Evolutionary conservation across 2,329 filamentous ascomycete genomes (phyloP).

Genomic region (Cordyceps tenuipes): DNA sequence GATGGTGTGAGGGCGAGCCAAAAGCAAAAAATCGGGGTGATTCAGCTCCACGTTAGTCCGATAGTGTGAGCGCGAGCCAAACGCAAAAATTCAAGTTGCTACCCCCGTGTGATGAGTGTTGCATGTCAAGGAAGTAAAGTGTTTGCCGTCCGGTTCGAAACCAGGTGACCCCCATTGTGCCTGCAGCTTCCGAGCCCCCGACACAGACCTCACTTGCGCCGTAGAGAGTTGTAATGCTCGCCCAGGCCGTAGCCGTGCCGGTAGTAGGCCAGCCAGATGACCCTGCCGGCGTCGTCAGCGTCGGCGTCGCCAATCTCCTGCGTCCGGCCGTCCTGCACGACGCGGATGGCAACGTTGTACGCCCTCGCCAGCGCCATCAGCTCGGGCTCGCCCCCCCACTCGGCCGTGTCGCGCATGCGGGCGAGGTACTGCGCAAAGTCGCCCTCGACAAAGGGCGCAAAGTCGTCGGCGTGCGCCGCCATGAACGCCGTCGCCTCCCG

Average conservation of each 20-base stretch:
- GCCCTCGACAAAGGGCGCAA: slow-evolving; percentile 75
- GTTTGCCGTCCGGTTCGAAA: too few species aligned
- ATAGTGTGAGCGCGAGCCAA: too few species aligned
- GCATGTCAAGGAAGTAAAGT: too few species aligned
- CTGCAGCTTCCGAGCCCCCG: too few species aligned
- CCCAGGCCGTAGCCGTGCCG: slow-evolving; percentile 87
- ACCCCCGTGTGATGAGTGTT: too few species aligned
- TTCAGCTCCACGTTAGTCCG: too few species aligned
- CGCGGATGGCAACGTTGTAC: slow-evolving; percentile 72
- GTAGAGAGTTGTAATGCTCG: slow-evolving; percentile 93
- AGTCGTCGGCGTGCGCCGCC: slow-evolving; percentile 63
- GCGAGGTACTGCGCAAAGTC: slow-evolving; percentile 60
- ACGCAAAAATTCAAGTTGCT: too few species aligned
- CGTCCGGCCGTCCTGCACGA: slow-evolving; percentile 75
- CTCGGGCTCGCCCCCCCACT: slow-evolving; percentile 95
- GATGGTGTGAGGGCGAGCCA: too few species aligned
- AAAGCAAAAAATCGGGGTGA: too few species aligned
- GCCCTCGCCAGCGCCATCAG: slow-evolving; percentile 72
- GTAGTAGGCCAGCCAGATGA: slow-evolving; percentile 88
- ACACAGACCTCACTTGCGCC: slow-evolving; percentile 29
- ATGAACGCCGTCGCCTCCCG: slow-evolving; percentile 72
- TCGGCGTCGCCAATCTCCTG: slow-evolving; percentile 57
- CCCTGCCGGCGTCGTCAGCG: slow-evolving; percentile 35
- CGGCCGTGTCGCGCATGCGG: slow-evolving; percentile 77
- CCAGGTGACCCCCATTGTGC: too few species aligned